Conservation (phyloP, 139 green algal genomes). For the Asterochloris erici region DNA sequence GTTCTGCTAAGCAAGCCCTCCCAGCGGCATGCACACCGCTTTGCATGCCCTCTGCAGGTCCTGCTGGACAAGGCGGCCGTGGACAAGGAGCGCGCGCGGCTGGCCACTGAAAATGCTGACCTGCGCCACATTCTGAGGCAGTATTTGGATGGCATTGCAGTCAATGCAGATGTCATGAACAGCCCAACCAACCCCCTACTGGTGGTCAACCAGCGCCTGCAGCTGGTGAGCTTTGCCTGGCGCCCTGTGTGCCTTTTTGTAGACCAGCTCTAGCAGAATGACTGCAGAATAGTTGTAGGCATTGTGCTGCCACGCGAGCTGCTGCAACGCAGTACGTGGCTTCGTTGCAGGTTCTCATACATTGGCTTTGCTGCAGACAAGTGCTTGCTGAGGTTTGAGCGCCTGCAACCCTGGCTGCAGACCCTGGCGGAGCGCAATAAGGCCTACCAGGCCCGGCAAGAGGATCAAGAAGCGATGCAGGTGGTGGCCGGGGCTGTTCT, state of each 20-base stretch:
- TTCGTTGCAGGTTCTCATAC: no score
- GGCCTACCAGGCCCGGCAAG: not conserved
- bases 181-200: conserved; percentile 82
- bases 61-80: conserved; percentile 68
- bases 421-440: conserved; percentile 15
- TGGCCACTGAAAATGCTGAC: conserved; percentile 76
- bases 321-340: no score
- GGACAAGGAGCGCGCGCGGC: conserved; percentile 61
- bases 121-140: conserved; percentile 67
- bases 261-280: no score
- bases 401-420: no score
- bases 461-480: no score
- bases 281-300: no score
- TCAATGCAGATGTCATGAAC: conserved; percentile 79
- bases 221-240: not conserved
- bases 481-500: no score
- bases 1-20: not conserved
- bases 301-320: no score
- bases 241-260: no score
- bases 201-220: conserved; percentile 80
- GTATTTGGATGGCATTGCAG: conserved; percentile 70
- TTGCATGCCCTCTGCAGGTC: conserved; percentile 20
- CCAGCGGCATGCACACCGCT: no score
- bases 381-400: no score
- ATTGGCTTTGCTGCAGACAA: no score